These are phyloP conservation scores for Crithidia mellificae DNA, from an alignment of 208 protist genomes.

Conservation along the genomic window DNA sequence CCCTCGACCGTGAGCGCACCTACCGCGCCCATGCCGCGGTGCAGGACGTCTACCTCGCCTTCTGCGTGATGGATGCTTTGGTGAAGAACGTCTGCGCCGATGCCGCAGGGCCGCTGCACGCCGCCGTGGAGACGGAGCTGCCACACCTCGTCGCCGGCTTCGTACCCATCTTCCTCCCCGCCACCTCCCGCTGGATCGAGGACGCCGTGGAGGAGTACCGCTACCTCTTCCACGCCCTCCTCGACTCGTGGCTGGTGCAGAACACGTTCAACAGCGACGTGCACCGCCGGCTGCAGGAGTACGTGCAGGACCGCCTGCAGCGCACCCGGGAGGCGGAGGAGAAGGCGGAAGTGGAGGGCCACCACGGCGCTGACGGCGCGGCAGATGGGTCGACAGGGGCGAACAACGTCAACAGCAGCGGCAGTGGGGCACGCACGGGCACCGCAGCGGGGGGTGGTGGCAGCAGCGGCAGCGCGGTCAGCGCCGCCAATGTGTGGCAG, in stretches of 20 bases:
- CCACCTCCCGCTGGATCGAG: conserved; percentile 26
- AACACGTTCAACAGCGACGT: conserved; percentile 40
- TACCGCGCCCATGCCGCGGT: conserved; percentile 64
- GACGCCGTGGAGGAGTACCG: conserved; percentile 64
- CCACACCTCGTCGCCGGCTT: conserved; percentile 61
- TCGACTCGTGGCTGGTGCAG: conserved; percentile 60
- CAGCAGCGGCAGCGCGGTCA: neutral
- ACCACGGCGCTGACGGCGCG: neutral
- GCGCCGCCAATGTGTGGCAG: conserved; percentile 14
- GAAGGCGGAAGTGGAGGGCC: conserved; percentile 17
- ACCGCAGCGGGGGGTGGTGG: neutral
- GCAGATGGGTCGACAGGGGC: neutral
- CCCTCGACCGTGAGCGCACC: conserved; percentile 37
- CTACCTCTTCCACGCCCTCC: conserved; percentile 54
- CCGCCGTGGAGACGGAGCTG: conserved; percentile 45
- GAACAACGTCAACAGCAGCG: neutral
- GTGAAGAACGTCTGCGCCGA: conserved; percentile 44
- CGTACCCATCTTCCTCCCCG: conserved; percentile 47
- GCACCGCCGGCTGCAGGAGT: conserved; percentile 63
- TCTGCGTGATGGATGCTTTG: conserved; percentile 69
- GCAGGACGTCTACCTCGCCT: conserved; percentile 77
- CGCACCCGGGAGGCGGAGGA: conserved; percentile 35
- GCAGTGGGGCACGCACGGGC: neutral
- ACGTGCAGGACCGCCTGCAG: conserved; percentile 61
- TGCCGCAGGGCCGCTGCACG: conserved; percentile 19